Evolutionary conservation across 441 rosid genomes (phyloP), one percentile per base, ranked within the genome.

Genomic region (Corymbia citriodora): DNA sequence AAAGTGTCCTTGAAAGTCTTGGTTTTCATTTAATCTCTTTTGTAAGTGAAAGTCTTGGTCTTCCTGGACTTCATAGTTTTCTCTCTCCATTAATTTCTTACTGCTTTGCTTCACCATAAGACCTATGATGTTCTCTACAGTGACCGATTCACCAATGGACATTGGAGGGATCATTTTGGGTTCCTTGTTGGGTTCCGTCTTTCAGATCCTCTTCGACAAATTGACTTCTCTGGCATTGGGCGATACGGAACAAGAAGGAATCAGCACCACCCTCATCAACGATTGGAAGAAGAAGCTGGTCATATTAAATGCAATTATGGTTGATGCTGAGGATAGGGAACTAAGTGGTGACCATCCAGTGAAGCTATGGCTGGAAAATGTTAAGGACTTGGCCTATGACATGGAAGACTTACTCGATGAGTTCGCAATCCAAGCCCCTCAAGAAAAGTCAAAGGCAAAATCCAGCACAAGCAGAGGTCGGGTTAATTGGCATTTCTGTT

Each of bases 391-490:
- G 45, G 79, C 79, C 23, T 70, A 70, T 17, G 79, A 70, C 79
- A 70, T 70, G 79, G 79, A 70, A 2, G 79, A 31, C 45, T 70
- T 70, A 13, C 79, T 70, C 0, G 45, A 70, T 70, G 79, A 70
- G 23, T 31, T 70, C 2, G 25, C 0, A 1, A 17, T 70, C 1
- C 4, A 70, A 70, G 79, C 23, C 3, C 0, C 45, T 17, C 23
- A 17, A 0, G 1, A 2, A 9, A 33, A 33, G 79, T 17, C 2
- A 3, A 0, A 1, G 3, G 79, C 3, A 31, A 12, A 68, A 68
- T 16, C 79, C 0, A 68, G 3, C 45, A 31, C 79, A 68, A 31
- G 7, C 0, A 16, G 1, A 31, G 0, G 23, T 31, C 0, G 0
- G 7, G 2, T 1, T 0, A 61, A 61, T 1, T 27, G 31, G 68